These are phyloP conservation scores for Blastomyces emzantsi DNA, from an alignment of 2,329 filamentous ascomycete species.

Conservation along the genomic window DNA sequence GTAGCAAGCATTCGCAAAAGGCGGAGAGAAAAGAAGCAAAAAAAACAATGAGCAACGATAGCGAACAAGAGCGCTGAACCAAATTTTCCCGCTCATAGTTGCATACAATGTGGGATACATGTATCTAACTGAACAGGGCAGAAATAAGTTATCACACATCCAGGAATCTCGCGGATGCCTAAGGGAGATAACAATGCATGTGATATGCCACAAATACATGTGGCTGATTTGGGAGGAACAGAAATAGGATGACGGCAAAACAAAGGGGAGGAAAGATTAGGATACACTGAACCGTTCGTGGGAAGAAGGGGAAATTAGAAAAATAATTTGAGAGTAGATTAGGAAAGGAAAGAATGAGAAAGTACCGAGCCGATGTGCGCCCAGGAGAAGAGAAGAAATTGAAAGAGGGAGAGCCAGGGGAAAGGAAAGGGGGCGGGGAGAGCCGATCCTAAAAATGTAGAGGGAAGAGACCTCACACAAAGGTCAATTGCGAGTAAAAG, in stretches of 20 bases:
- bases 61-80: not conserved
- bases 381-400: not conserved
- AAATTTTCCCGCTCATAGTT: not conserved
- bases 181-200: not conserved
- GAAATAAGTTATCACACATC: not conserved
- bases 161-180: not conserved
- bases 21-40: too few relatives aligned
- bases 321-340: not conserved
- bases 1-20: not conserved
- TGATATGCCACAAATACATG: not conserved
- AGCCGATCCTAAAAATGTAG: not conserved
- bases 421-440: not conserved
- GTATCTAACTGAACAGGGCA: not conserved
- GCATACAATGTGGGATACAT: not conserved
- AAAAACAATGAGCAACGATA: not conserved
- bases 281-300: not conserved
- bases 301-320: not conserved
- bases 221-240: not conserved
- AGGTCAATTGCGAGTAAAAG: not conserved
- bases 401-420: not conserved
- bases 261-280: not conserved
- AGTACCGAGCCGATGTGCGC: not conserved
- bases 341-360: not conserved
- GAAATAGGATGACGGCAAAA: not conserved
- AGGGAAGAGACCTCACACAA: not conserved